phyloP scores from a whole-genome alignment of 805 yeast species.

The Candida sphagnicola region DNA sequence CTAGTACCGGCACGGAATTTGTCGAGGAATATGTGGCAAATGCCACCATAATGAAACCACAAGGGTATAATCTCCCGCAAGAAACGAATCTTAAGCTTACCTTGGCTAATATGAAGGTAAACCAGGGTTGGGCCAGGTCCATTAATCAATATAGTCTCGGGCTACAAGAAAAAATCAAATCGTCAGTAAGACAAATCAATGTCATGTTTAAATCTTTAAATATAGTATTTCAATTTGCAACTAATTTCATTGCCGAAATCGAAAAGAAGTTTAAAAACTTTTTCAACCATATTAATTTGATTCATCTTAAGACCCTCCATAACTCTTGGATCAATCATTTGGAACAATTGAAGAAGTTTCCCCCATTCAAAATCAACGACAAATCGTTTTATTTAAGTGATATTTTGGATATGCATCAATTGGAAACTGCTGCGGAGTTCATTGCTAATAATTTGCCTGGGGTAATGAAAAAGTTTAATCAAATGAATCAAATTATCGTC shows the following conservation, averaged over 20 bases:
- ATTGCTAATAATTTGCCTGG: slow-evolving; percentile 25
- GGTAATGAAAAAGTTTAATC: slow-evolving; percentile 25
- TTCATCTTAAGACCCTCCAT: slow-evolving; percentile 39
- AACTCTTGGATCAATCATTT: slow-evolving; percentile 31
- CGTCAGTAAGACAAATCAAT: slow-evolving; percentile 30
- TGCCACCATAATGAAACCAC: background rate
- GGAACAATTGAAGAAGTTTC: slow-evolving; percentile 23
- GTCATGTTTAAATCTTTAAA: slow-evolving; percentile 43
- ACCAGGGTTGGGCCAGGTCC: slow-evolving; percentile 51
- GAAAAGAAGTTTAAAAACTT: slow-evolving; percentile 42
- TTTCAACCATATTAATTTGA: slow-evolving; percentile 30
- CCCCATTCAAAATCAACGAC: slow-evolving; percentile 32
- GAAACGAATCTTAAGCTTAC: slow-evolving; percentile 15
- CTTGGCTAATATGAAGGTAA: slow-evolving; percentile 36
- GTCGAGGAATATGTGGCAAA: background rate
- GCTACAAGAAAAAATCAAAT: slow-evolving; percentile 24
- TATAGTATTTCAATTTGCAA: slow-evolving; percentile 46
- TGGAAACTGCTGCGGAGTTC: slow-evolving; percentile 27
- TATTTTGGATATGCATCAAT: slow-evolving; percentile 24
- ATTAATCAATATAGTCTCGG: slow-evolving; percentile 37
- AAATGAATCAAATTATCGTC: slow-evolving; percentile 31
- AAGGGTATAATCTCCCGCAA: background rate
- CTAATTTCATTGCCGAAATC: slow-evolving; percentile 46
- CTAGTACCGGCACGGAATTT: slow-evolving; percentile 11
- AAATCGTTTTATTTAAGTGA: slow-evolving; percentile 22